These are phyloP conservation scores for Gracilariopsis chorda DNA, from an alignment of 23 red algal species.

Conservation along the genomic window DNA sequence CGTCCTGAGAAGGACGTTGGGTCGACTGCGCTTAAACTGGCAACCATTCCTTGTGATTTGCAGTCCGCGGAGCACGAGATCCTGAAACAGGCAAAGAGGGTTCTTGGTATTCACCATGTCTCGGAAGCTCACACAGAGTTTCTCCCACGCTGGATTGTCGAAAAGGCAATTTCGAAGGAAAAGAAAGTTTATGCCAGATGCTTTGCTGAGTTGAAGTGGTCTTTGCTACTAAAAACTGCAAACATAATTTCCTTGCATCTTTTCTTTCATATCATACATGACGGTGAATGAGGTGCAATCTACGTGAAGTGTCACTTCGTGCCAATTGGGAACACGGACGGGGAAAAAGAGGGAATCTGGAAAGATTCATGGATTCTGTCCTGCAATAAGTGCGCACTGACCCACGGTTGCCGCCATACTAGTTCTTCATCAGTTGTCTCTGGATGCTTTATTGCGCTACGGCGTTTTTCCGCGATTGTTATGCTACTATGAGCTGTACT, in stretches of 20 bases:
- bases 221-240: not conserved
- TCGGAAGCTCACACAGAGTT: conserved; percentile 3
- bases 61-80: conserved; percentile 19
- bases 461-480: too few relatives aligned
- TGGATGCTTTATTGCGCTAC: too few relatives aligned
- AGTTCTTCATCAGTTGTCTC: too few relatives aligned
- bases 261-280: conserved; percentile 37
- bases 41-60: not conserved
- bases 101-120: not conserved
- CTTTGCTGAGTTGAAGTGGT: not conserved
- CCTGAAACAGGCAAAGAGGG: not conserved
- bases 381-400: too few relatives aligned
- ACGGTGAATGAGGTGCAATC: not conserved
- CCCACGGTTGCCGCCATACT: too few relatives aligned
- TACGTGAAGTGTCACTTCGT: conserved; percentile 18
- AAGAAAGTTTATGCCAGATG: not conserved
- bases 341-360: not conserved
- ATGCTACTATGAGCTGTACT: too few relatives aligned
- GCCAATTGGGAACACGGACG: conserved; percentile 5
- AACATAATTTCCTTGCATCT: conserved; percentile 25
- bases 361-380: conserved; percentile 33
- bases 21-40: not conserved
- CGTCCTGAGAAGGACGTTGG: conserved; percentile 19
- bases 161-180: conserved; percentile 8
- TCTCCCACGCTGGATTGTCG: not conserved